Conservation (phyloP, 2,329 filamentous ascomycete genomes). For the Mollisia scopiformis region DNA sequence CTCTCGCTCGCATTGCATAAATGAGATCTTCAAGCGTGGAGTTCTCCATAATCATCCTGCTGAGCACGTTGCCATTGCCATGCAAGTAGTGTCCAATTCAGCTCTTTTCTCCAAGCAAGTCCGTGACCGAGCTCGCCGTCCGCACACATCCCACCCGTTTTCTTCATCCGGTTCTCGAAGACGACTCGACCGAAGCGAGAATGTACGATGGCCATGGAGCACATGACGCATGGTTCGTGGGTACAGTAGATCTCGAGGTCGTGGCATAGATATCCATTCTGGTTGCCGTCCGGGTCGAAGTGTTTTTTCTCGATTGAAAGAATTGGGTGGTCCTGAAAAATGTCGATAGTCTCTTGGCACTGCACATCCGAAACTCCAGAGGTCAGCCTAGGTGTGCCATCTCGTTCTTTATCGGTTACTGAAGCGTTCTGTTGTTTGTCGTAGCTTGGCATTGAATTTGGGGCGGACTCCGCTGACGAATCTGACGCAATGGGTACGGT, state of each 20-base stretch:
- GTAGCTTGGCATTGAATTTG: neutral
- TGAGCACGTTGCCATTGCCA: conserved; percentile 56
- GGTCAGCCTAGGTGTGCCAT: neutral
- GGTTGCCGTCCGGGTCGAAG: conserved; percentile 64
- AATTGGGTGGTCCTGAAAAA: conserved; percentile 70
- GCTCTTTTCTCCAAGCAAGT: conserved; percentile 72
- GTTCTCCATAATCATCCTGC: neutral
- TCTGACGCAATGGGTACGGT: neutral
- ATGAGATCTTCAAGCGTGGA: conserved; percentile 14
- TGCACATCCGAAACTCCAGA: neutral
- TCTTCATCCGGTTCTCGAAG: conserved; percentile 77
- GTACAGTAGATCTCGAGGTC: conserved; percentile 92
- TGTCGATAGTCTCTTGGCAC: conserved; percentile 42
- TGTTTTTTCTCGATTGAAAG: conserved; percentile 62
- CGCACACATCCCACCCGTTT: conserved; percentile 81
- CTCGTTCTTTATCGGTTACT: neutral
- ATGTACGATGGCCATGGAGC: conserved; percentile 94
- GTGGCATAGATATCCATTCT: conserved; percentile 89
- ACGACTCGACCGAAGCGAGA: conserved; percentile 88
- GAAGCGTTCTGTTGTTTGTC: neutral
- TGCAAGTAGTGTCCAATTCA: conserved; percentile 84
- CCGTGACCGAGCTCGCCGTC: conserved; percentile 71
- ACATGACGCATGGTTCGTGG: conserved; percentile 96
- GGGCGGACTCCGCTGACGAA: too few species aligned
- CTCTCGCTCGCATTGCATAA: neutral